These are phyloP conservation scores for Solanum lycopersicoides DNA, from an alignment of 257 asterid genomes.

Conservation along the genomic window DNA sequence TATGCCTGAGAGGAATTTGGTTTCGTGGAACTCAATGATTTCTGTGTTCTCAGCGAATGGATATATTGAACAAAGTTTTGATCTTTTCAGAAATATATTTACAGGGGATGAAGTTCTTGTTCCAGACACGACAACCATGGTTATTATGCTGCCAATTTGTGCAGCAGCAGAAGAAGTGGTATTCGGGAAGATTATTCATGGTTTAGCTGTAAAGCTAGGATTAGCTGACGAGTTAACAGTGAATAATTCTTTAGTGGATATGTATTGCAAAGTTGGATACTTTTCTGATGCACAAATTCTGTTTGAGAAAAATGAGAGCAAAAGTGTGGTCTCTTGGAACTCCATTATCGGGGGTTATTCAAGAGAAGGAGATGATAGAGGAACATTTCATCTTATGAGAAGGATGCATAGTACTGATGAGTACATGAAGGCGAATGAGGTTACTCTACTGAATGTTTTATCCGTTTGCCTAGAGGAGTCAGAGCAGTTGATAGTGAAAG, in stretches of 20 bases:
- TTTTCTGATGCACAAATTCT: slow-evolving; percentile 10
- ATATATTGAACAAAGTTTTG: not conserved
- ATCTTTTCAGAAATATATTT: not conserved
- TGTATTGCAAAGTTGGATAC: slow-evolving; percentile 22
- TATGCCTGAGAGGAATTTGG: slow-evolving; percentile 21
- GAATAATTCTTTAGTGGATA: slow-evolving; percentile 20
- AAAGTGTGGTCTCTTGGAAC: slow-evolving; percentile 26
- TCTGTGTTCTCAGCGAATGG: slow-evolving; percentile 9
- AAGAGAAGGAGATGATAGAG: slow-evolving; percentile 9
- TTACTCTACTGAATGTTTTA: slow-evolving; percentile 18
- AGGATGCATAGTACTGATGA: slow-evolving; percentile 5
- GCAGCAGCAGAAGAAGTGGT: slow-evolving; percentile 3
- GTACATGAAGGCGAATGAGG: slow-evolving; percentile 6
- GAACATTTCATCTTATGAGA: slow-evolving; percentile 13
- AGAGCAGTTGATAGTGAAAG: slow-evolving; percentile 13
- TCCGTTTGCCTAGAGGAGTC: slow-evolving; percentile 9
- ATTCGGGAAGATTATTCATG: slow-evolving; percentile 16
- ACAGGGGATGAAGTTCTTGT: not conserved
- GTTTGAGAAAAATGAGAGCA: slow-evolving; percentile 5
- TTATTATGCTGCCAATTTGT: slow-evolving; percentile 19
- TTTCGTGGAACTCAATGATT: slow-evolving; percentile 17
- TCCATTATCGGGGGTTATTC: slow-evolving; percentile 21
- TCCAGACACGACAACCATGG: slow-evolving; percentile 22
- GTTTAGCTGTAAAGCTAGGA: slow-evolving; percentile 15
- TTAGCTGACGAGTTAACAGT: slow-evolving; percentile 10